Evolutionary conservation across 192 early-diverging fungal species (phyloP).

Genomic region (Allomyces arbusculus): DNA sequence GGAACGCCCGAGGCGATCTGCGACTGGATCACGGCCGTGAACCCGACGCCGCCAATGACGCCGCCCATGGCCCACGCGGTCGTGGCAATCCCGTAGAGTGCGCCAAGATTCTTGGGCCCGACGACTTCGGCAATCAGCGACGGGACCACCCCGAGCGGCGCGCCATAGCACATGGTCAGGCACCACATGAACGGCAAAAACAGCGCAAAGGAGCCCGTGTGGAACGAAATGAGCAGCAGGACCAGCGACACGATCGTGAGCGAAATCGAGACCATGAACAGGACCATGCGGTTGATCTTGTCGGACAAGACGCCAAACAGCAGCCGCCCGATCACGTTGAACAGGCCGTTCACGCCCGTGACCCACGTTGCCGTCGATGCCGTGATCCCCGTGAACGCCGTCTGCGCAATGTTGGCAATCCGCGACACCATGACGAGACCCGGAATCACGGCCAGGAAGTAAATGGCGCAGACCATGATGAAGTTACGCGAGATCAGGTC

Average conservation of each 20-base stretch:
- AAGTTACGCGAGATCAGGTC: slow-evolving; percentile 33
- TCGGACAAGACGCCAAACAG: not conserved
- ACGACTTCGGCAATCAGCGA: not conserved
- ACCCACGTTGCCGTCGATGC: not conserved
- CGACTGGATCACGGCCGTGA: not conserved
- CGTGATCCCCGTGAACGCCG: slow-evolving; percentile 26
- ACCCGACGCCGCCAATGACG: not conserved
- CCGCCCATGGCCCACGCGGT: not conserved
- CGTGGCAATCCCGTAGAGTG: not conserved
- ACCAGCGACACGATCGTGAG: not conserved
- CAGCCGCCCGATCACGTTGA: not conserved
- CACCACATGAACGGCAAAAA: not conserved
- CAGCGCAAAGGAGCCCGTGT: not conserved
- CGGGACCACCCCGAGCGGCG: not conserved
- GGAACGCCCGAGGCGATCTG: not conserved
- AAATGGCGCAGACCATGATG: slow-evolving; percentile 35
- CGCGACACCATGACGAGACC: slow-evolving; percentile 39
- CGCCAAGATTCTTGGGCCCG: not conserved
- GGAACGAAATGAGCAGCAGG: not conserved
- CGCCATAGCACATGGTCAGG: not conserved
- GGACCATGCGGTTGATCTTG: not conserved
- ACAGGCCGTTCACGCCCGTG: not conserved
- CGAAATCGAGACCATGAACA: not conserved
- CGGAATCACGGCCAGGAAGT: slow-evolving; percentile 36
- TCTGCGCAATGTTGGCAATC: slow-evolving; percentile 26